Percentiles rank a stretch among this genome's conserved stretches.
Evolutionary conservation across 108 stramenopile genomes (phyloP).

Genomic region (Parietichytrium sp.): DNA sequence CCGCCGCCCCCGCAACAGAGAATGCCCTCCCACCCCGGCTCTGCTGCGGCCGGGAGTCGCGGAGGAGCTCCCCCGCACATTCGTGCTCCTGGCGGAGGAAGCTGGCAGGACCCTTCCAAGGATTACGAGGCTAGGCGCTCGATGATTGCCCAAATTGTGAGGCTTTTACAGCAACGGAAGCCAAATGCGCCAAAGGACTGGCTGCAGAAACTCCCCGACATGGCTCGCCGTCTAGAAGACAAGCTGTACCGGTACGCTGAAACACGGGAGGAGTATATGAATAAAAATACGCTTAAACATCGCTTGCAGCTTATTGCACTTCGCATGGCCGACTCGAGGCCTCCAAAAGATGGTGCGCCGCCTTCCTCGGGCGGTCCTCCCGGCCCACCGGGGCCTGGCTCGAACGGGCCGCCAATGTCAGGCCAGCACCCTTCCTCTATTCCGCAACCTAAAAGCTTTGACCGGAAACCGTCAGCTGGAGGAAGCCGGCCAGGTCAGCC

Average conservation of each 20-base stretch:
- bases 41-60: too few species aligned
- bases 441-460: too few species aligned
- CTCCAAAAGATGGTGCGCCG: conserved; percentile 32
- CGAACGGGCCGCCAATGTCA: too few species aligned
- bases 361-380: background rate
- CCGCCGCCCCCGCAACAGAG: background rate
- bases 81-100: background rate
- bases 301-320: conserved; percentile 86
- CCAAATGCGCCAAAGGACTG: conserved; percentile 91
- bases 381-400: too few species aligned
- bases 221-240: conserved; percentile 92
- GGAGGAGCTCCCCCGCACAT: too few species aligned
- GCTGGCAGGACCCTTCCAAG: conserved; percentile 41
- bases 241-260: conserved; percentile 82
- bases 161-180: conserved; percentile 83
- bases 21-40: too few species aligned
- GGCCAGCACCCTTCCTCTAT: too few species aligned
- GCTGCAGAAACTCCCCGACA: conserved; percentile 89
- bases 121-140: conserved; percentile 78
- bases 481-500: too few species aligned
- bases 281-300: conserved; percentile 81
- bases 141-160: conserved; percentile 92
- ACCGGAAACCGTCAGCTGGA: too few species aligned
- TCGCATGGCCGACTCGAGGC: conserved; percentile 64
- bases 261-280: conserved; percentile 84